A percentile compares a stretch with the other conserved stretches of the same genome.
Evolutionary conservation across 768 basidiomycete genomes (phyloP).

Genomic region (Mycena rosella): DNA sequence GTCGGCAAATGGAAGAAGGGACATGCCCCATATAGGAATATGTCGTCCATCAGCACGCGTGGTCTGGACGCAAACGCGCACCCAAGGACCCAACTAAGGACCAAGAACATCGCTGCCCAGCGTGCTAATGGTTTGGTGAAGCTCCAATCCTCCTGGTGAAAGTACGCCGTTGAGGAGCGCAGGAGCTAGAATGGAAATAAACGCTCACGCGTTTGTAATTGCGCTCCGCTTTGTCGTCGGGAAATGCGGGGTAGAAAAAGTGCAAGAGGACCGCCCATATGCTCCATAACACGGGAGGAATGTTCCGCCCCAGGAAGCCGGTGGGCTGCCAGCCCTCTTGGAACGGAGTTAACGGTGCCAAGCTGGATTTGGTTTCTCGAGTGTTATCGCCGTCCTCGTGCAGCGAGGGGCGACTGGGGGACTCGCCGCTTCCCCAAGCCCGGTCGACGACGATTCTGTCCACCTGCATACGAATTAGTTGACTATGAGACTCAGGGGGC

Average conservation of each 20-base stretch:
- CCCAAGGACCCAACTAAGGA: slow-evolving; percentile 78
- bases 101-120: slow-evolving; percentile 73
- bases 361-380: slow-evolving; percentile 47
- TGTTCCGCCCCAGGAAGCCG: slow-evolving; percentile 38
- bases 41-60: slow-evolving; percentile 63
- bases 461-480: slow-evolving; percentile 49
- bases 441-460: slow-evolving; percentile 85
- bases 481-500: neutral
- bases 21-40: slow-evolving; percentile 53
- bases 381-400: slow-evolving; percentile 40
- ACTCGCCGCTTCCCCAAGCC: slow-evolving; percentile 71
- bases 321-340: slow-evolving; percentile 33
- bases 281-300: slow-evolving; percentile 44
- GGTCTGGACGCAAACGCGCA: slow-evolving; percentile 63
- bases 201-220: slow-evolving; percentile 56
- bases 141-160: slow-evolving; percentile 77
- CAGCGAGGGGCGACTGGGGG: slow-evolving; percentile 10
- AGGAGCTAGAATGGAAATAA: neutral
- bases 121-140: slow-evolving; percentile 74
- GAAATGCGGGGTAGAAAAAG: slow-evolving; percentile 73
- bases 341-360: slow-evolving; percentile 13
- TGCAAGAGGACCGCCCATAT: slow-evolving; percentile 57
- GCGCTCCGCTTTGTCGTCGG: slow-evolving; percentile 64
- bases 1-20: slow-evolving; percentile 12
- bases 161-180: slow-evolving; percentile 17